Evolutionary conservation across 2,329 filamentous ascomycete genomes (phyloP).

Genomic region (Sporothrix euskadiensis): DNA sequence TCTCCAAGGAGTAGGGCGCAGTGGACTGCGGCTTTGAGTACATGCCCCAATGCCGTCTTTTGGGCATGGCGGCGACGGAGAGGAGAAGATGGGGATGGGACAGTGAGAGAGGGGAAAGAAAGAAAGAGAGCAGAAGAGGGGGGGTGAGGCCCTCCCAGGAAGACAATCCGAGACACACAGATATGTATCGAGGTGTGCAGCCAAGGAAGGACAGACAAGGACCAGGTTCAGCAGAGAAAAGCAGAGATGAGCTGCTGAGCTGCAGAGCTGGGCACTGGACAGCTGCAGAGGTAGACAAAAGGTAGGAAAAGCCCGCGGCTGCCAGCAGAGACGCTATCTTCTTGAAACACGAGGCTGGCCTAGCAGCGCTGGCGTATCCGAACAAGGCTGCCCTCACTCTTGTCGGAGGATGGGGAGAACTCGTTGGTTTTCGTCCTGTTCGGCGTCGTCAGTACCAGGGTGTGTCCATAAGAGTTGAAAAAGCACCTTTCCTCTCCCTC

Average conservation of each 20-base stretch:
- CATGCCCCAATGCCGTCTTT: slow-evolving; percentile 59
- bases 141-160: slow-evolving; percentile 24
- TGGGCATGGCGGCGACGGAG: slow-evolving; percentile 54
- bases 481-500: neutral
- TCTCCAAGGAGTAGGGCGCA: slow-evolving; percentile 51
- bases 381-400: neutral
- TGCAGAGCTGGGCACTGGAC: neutral
- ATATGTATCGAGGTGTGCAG: neutral
- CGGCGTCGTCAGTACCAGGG: neutral
- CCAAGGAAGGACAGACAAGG: neutral
- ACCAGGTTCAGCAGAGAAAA: neutral
- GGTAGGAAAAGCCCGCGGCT: neutral
- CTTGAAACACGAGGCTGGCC: slow-evolving; percentile 13
- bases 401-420: neutral
- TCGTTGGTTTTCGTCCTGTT: neutral
- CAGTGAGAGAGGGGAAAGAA: neutral
- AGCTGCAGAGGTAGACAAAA: neutral
- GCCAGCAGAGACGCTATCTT: slow-evolving; percentile 11
- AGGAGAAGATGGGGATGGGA: neutral
- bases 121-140: neutral
- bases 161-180: slow-evolving; percentile 29
- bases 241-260: neutral
- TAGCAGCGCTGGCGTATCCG: neutral
- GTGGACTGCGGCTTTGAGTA: slow-evolving; percentile 62
- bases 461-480: neutral